Base-by-base conservation (phyloP, 495 filamentous ascomycete species). In the Parathielavia appendiculata region DNA sequence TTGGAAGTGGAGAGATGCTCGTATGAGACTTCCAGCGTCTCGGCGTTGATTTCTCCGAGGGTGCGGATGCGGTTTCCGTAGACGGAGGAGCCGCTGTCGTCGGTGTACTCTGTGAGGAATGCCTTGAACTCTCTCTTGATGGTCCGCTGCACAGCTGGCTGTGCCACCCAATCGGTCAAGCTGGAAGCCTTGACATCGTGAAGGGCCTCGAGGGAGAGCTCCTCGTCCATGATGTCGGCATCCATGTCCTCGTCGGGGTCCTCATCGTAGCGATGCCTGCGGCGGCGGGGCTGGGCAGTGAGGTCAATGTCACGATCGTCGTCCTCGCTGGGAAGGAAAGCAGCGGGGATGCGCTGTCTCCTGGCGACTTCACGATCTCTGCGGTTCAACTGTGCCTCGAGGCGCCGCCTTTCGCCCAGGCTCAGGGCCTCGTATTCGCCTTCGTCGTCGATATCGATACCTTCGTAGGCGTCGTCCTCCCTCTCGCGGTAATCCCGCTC, bases 81-180 rank as follows among this genome's bases (percentile, higher is more conserved):
- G 23, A 97, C 91, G 0, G 95, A 99, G 5, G 81, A 85, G 35
- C 90, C 91, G 55, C 82, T 79, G 51, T 89, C 84, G 70, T 97
- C 92, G 22, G 84, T 95, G 69, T 93, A 97, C 70, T 97, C 90
- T 14, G 95, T 96, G 61, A 99, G 76, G 79, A 99, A 99, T 12
- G 89, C 86, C 72, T 93, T 95, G 83, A 99, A 99, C 71, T 97
- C 92, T 62, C 91, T 81, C 64, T 90, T 91, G 71, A 99, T 92
- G 10, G 91, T 92, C 64, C 90, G 86, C 67, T 96, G 86, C 7
- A 97, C 95, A 32, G 92, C 85, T 3, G 90, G 89, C 66, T 91
- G 87, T 12, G 88, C 83, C 36, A 99, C 85, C 95, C 95, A 99
- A 61, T 99, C 95, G 16, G 90, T 91, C 63, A 95, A 76, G 63